phyloP scores from a whole-genome alignment of 352 stramenopile genomes.

The Phytophthora sansomeana region DNA sequence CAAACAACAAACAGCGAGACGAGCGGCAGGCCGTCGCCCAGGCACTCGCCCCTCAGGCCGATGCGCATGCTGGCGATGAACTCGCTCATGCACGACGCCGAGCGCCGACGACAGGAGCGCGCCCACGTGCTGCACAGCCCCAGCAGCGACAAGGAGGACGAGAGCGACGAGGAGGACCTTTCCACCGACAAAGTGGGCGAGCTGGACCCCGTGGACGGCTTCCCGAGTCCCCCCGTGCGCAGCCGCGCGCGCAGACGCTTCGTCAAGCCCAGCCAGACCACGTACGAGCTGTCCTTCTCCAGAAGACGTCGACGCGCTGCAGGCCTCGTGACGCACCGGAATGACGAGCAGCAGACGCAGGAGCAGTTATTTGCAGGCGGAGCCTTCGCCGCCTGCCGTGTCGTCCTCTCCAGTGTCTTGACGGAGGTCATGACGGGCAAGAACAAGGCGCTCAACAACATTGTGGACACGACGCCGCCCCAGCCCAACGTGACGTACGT shows the following conservation, averaged over 20 bases:
- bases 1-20: slow-evolving; percentile 31
- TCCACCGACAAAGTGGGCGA: slow-evolving; percentile 13
- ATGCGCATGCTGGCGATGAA: slow-evolving; percentile 46
- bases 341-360: slow-evolving; percentile 13
- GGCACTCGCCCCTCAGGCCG: neutral
- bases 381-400: slow-evolving; percentile 17
- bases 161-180: slow-evolving; percentile 12
- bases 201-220: slow-evolving; percentile 36
- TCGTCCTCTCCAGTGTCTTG: slow-evolving; percentile 63
- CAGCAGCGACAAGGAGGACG: slow-evolving; percentile 11
- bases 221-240: slow-evolving; percentile 30
- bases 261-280: slow-evolving; percentile 54
- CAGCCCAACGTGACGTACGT: slow-evolving; percentile 46
- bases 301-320: neutral
- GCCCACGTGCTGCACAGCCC: slow-evolving; percentile 5
- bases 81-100: slow-evolving; percentile 32
- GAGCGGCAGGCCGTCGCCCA: neutral
- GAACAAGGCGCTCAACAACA: slow-evolving; percentile 49
- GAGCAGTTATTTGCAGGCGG: neutral
- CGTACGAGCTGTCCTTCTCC: slow-evolving; percentile 61
- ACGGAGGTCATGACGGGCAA: slow-evolving; percentile 57
- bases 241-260: slow-evolving; percentile 49
- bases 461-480: slow-evolving; percentile 50
- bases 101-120: slow-evolving; percentile 17
- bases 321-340: neutral